phyloP scores from a whole-genome alignment of 306 rosid genomes.

The Cicer arietinum region DNA sequence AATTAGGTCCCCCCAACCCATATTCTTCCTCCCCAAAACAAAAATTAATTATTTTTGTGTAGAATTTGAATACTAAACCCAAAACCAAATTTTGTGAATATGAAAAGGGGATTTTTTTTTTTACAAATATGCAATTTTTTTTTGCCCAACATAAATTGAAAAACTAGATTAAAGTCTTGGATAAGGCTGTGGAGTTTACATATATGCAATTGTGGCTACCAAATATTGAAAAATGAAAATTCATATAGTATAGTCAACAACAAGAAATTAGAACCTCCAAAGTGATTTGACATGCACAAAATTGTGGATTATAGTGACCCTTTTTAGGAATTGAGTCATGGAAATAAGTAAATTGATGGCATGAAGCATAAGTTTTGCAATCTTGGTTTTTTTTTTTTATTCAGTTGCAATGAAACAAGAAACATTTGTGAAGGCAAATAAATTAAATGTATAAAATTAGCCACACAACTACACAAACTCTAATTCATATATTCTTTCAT shows the following conservation, averaged over 20 bases:
- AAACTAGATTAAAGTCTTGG: too few relatives aligned
- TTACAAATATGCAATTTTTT: too few relatives aligned
- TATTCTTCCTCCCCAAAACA: not conserved
- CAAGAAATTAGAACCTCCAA: constrained; percentile 16
- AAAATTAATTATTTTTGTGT: constrained; percentile 5
- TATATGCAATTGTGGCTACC: constrained; percentile 12
- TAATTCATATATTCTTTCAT: constrained; percentile 36
- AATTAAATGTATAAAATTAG: constrained; percentile 32
- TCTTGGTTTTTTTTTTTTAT: not conserved
- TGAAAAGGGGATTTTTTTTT: too few relatives aligned
- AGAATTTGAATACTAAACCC: not conserved
- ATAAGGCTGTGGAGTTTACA: not conserved
- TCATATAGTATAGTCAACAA: constrained; percentile 24
- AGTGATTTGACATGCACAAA: constrained; percentile 29
- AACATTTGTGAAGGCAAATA: constrained; percentile 21
- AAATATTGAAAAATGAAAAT: constrained; percentile 26
- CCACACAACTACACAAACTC: constrained; percentile 13
- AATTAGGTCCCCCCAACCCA: not conserved
- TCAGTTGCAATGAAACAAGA: constrained; percentile 45
- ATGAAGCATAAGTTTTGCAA: constrained; percentile 1
- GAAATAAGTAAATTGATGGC: not conserved
- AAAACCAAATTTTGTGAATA: too few relatives aligned
- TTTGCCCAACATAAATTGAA: too few relatives aligned
- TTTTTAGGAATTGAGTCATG: not conserved
- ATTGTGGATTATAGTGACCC: constrained; percentile 17